phyloP scores from a whole-genome alignment of 2,329 filamentous ascomycete genomes.

The Botryotinia convoluta region DNA sequence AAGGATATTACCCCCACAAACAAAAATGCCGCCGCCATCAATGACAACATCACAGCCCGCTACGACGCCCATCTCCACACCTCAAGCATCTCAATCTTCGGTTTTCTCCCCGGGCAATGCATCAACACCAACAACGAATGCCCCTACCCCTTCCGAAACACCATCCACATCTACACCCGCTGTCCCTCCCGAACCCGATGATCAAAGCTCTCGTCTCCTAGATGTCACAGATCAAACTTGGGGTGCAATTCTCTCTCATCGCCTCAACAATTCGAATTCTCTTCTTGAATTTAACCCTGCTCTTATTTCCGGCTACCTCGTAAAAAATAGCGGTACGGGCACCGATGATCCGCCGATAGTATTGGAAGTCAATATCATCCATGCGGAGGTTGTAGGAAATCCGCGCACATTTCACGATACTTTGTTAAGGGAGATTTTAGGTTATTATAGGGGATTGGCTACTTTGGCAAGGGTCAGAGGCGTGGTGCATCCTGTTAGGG shows the following conservation, averaged over 20 bases:
- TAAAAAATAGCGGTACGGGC: constrained; percentile 58
- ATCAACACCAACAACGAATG: constrained; percentile 36
- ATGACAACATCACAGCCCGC: constrained; percentile 42
- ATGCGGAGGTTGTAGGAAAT: constrained; percentile 44
- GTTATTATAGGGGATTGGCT: constrained; percentile 65
- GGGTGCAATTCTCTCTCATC: constrained; percentile 68
- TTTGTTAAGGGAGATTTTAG: constrained; percentile 67
- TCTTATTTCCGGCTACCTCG: constrained; percentile 62
- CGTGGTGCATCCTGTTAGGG: constrained; percentile 55
- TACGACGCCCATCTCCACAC: constrained; percentile 67
- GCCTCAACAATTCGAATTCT: constrained; percentile 58
- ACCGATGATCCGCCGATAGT: constrained; percentile 57
- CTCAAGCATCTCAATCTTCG: constrained; percentile 47
- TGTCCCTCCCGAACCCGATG: constrained; percentile 54
- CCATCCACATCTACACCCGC: constrained; percentile 41
- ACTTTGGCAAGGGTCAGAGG: constrained; percentile 67
- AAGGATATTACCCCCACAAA: constrained; percentile 56
- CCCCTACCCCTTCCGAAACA: constrained; percentile 41
- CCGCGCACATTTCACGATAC: constrained; percentile 51
- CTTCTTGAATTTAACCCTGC: constrained; percentile 55
- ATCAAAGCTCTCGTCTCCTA: constrained; percentile 66
- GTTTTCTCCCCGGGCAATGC: constrained; percentile 58
- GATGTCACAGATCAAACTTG: constrained; percentile 74
- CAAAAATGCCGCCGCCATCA: constrained; percentile 48
- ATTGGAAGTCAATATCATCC: constrained; percentile 65